Percentiles rank a stretch among this genome's conserved stretches.
phyloP scores from a whole-genome alignment of 1,284 basidiomycete genomes.

The Malassezia restricta region DNA sequence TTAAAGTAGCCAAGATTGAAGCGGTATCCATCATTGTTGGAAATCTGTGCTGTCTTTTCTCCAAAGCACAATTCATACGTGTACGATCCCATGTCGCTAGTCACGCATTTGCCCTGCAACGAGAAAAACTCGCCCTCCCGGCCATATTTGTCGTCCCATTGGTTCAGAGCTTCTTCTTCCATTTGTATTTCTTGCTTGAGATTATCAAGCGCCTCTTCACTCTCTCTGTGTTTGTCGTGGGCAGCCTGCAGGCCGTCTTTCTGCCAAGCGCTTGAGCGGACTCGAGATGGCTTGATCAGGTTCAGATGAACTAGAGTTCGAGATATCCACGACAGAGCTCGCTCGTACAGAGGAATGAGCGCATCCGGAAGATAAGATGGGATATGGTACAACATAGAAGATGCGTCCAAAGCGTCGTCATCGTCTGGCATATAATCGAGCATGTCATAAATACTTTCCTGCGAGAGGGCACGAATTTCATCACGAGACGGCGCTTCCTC shows the following conservation, averaged over 20 bases:
- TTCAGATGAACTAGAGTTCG: slow-evolving; percentile 54
- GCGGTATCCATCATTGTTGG: slow-evolving; percentile 63
- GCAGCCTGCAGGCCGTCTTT: slow-evolving; percentile 26
- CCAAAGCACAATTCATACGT: slow-evolving; percentile 96
- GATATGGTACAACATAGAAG: slow-evolving; percentile 53
- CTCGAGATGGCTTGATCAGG: not conserved
- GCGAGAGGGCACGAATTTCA: slow-evolving; percentile 57
- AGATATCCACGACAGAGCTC: slow-evolving; percentile 57
- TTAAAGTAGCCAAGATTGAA: slow-evolving; percentile 79
- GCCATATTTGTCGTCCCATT: slow-evolving; percentile 61
- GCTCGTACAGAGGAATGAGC: slow-evolving; percentile 63
- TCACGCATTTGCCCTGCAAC: slow-evolving; percentile 66
- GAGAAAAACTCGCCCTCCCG: slow-evolving; percentile 87
- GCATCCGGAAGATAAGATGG: slow-evolving; percentile 76
- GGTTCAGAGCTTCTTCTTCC: slow-evolving; percentile 51
- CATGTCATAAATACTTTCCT: slow-evolving; percentile 37
- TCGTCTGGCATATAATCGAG: slow-evolving; percentile 42
- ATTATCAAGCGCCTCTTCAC: slow-evolving; percentile 25
- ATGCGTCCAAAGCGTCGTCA: not conserved
- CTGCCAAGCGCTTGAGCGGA: not conserved
- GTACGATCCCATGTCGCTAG: slow-evolving; percentile 81
- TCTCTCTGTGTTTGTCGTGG: slow-evolving; percentile 52
- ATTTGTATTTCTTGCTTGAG: slow-evolving; percentile 52
- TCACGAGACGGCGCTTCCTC: not conserved
- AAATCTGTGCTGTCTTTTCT: slow-evolving; percentile 72